Evolutionary conservation across 352 stramenopile genomes (phyloP), one percentile per base, ranked within the genome.

Genomic region (Globisporangium emineosum): DNA sequence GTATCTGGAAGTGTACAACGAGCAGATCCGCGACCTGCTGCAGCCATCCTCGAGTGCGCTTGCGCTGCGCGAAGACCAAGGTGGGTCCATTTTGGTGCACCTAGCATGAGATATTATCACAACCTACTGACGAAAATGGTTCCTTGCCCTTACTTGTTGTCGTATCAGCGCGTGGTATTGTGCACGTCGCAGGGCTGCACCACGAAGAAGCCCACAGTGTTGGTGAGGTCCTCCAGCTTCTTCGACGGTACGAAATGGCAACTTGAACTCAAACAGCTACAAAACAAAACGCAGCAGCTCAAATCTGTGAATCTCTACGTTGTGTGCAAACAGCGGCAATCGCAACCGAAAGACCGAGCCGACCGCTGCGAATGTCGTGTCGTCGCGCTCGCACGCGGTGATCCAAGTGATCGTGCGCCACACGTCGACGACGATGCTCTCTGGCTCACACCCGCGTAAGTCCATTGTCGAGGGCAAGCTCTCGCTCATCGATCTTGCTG

Each of bases 1-100:
- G 50, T 98, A 96, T 51, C 65, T 98, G 3, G 92, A 98, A 69
- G 93, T 98, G 23, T 98, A 98, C 71, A 97, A 98, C 64, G 91
- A 98, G 66, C 76, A 91, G 21, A 96, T 97, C 51, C 77, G 87
- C 33, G 92, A 98, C 69, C 73, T 98, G 43, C 71, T 98, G 37
- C 86, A 94, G 65, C 86, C 66, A 33, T 70, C 67, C 10, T 12
- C 43, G 30, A 57, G 23, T 9, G 51, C 68, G 23, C 64, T 85
- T 7, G 69, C 73, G 19, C 61, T 87, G n/a, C 78, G 78, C 6
- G 78, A 87, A 52, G 75, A 87, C 60, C 68, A 72, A 73, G 72
- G 77, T 83, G 64, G 25, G 43, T 45, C 43, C n/a, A 50, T n/a
- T 12, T 25, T 8, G 25, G 43, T 19, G 25, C 43, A 6, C 19